Evolutionary conservation across 2,329 filamentous ascomycete species (phyloP).

Genomic region (Pseudodiploospora longispora): DNA sequence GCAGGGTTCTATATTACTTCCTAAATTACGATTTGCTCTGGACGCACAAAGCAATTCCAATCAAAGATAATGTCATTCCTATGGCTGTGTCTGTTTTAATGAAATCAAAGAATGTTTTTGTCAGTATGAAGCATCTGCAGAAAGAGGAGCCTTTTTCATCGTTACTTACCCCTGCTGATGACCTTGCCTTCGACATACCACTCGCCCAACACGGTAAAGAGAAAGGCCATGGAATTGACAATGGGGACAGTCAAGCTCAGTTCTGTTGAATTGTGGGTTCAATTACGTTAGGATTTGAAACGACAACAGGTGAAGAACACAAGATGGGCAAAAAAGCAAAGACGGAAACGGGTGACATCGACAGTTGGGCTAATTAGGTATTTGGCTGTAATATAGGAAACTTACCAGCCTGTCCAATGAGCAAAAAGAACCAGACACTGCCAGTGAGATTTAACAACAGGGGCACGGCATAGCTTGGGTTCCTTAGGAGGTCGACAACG

Average conservation of each 20-base stretch:
- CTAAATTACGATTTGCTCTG: conserved; percentile 45
- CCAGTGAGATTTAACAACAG: conserved; percentile 83
- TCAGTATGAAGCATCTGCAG: not conserved
- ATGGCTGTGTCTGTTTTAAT: conserved; percentile 61
- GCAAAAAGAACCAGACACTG: conserved; percentile 91
- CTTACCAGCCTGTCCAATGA: conserved; percentile 86
- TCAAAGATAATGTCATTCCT: conserved; percentile 71
- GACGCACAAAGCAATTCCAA: conserved; percentile 77
- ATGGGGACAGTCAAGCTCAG: conserved; percentile 90
- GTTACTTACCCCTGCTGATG: conserved; percentile 61
- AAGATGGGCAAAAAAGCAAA: not conserved
- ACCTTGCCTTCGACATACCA: conserved; percentile 93
- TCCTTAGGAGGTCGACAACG: conserved; percentile 68
- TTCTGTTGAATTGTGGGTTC: conserved; percentile 35
- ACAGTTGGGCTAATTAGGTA: not conserved
- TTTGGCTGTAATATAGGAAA: conserved; percentile 12
- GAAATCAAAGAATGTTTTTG: not conserved
- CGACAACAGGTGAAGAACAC: not conserved
- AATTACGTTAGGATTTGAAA: not conserved
- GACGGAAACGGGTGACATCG: not conserved
- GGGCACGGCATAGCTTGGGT: conserved; percentile 78
- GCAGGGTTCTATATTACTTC: not conserved
- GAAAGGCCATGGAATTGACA: conserved; percentile 85
- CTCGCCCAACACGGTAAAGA: conserved; percentile 93
- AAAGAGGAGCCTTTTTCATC: not conserved